Evolutionary conservation across 129 eudicot species (phyloP).

Genomic region (Centaurea solstitialis): DNA sequence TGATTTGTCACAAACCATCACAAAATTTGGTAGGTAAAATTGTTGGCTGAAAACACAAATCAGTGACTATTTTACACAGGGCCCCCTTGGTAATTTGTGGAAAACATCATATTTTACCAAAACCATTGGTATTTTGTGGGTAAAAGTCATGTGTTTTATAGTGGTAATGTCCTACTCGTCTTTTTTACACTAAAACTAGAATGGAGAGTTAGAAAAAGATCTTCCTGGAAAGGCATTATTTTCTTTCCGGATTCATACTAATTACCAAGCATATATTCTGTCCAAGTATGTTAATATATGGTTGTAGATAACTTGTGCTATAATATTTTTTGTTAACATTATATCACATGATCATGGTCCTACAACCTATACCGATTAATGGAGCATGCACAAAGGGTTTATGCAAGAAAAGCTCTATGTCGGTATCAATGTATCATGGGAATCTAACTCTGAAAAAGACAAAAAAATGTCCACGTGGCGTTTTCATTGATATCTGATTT

Average conservation of each 20-base stretch:
- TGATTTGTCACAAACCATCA: no score
- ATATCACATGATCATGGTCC: conserved; percentile 54
- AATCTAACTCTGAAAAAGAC: conserved; percentile 27
- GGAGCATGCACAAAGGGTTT: conserved; percentile 42
- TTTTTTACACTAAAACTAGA: conserved; percentile 25
- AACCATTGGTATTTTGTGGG: no score
- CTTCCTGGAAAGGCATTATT: conserved; percentile 28
- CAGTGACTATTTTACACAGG: no score
- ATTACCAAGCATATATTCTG: conserved; percentile 23
- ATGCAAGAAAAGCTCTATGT: conserved; percentile 30
- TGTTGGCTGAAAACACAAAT: no score
- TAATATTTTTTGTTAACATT: conserved; percentile 1
- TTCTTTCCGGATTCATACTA: conserved; percentile 19
- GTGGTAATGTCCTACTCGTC: conserved; percentile 6
- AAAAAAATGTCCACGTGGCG: conserved; percentile 39
- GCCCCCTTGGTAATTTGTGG: no score
- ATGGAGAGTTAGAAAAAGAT: conserved; percentile 16
- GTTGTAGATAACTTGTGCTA: not conserved
- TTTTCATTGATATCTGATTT: conserved; percentile 30
- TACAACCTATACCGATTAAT: conserved; percentile 38
- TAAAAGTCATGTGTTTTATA: no score
- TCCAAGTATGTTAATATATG: conserved; percentile 23
- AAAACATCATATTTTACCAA: no score
- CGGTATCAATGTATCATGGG: conserved; percentile 23
- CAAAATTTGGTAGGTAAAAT: no score